Conservation (phyloP, 2,329 filamentous ascomycete species). For the Stagonosporopsis chrysanthemi region DNA sequence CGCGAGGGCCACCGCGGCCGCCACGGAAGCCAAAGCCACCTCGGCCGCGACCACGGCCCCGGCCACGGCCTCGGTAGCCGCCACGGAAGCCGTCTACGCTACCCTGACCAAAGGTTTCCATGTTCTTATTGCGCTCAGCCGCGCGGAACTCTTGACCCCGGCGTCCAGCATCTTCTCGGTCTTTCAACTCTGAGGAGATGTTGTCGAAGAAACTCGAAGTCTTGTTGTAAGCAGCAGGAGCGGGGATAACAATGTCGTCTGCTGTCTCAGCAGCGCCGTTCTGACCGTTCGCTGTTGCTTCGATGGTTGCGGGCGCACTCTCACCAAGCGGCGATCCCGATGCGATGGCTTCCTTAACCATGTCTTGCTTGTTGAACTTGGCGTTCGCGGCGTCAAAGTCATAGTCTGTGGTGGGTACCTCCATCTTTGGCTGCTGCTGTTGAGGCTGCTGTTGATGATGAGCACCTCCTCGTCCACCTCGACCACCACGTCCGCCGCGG, state of each 20-base stretch:
- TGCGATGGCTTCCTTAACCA: slow-evolving; percentile 88
- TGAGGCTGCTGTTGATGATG: slow-evolving; percentile 46
- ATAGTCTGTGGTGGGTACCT: slow-evolving; percentile 89
- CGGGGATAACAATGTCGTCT: slow-evolving; percentile 56
- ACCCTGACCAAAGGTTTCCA: slow-evolving; percentile 97
- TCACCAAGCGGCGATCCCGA: slow-evolving; percentile 73
- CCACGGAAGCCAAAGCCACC: slow-evolving; percentile 54
- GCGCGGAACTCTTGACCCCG: slow-evolving; percentile 85
- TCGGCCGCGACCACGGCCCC: slow-evolving; percentile 71
- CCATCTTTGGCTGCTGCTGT: slow-evolving; percentile 69
- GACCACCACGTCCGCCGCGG: slow-evolving; percentile 56
- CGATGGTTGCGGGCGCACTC: slow-evolving; percentile 36
- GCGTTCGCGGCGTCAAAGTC: slow-evolving; percentile 88
- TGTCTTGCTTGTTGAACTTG: slow-evolving; percentile 86
- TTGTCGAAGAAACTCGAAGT: slow-evolving; percentile 95
- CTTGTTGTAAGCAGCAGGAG: slow-evolving; percentile 77
- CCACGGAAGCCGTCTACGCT: slow-evolving; percentile 86
- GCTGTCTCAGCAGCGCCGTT: slow-evolving; percentile 49
- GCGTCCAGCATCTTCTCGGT: slow-evolving; percentile 75
- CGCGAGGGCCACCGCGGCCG: slow-evolving; percentile 53
- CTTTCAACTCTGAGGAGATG: slow-evolving; percentile 92
- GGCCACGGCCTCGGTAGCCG: slow-evolving; percentile 80
- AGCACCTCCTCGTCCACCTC: slow-evolving; percentile 55
- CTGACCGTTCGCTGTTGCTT: slow-evolving; percentile 48
- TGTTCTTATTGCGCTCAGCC: slow-evolving; percentile 93